Evolutionary conservation across 345 rosid genomes (phyloP), one percentile per base, ranked within the genome.

Genomic region (Carallia pectinifolia): DNA sequence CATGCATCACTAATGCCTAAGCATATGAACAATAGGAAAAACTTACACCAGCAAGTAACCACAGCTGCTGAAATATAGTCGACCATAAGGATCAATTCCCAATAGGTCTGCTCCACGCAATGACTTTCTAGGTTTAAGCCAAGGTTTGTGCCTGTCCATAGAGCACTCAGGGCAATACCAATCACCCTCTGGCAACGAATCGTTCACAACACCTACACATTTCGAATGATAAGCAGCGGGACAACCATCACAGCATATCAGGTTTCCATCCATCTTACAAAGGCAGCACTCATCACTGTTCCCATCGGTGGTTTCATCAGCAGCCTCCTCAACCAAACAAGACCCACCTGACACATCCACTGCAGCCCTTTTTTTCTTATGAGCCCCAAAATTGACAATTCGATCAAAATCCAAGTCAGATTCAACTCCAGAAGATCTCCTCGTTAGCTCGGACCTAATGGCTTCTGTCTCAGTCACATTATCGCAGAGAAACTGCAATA

Each of bases 141-240:
- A 76, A 59, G 87, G 85, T 68, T 82, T 81, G 59, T 74, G 77
- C 74, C 80, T 81, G 64, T 85, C 88, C 71, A 86, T 76, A 31
- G 82, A 86, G 82, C 99, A 95, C 83, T 95, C 97, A n/a, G 97
- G 97, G 81, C 99, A 95, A 80, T 77, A 91, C 99, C 99, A 92
- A 62, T 91, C 93, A 69, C 97, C 97, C 79, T 90, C 97, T 58
- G 97, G 96, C 87, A 95, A 86, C 73, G 82, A 90, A 77, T 87
- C 87, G 78, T 69, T 82, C 64, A 81, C 91, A 79, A 95, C 85
- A 73, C 97, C 99, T 0, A 90, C 91, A 65, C 99, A 95, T 82
- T 87, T 95, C 66, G 99, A 88, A 83, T 95, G 99, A 81, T 87
- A 95, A 10, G 99, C 99, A 81, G 99, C 97, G 66, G 99, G 99